Conservation (phyloP, 2,329 filamentous ascomycete species). For the Grosmannia clavigera region DNA sequence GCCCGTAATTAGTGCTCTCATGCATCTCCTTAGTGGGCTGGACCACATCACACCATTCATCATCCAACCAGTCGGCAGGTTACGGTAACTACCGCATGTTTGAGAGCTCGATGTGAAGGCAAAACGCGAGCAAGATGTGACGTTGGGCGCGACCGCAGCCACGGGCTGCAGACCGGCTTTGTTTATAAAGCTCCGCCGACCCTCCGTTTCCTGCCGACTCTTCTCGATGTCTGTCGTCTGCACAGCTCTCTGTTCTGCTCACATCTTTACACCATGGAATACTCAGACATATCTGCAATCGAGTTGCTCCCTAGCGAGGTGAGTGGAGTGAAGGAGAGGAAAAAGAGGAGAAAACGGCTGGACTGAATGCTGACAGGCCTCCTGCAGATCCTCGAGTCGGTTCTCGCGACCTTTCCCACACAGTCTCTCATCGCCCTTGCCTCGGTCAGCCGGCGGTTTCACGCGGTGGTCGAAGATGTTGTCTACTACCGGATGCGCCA, state of each 20-base stretch:
- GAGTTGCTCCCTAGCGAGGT: conserved; percentile 11
- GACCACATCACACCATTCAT: neutral
- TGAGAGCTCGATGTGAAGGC: neutral
- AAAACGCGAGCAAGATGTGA: neutral
- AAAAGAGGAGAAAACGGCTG: neutral
- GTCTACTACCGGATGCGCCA: conserved; percentile 21
- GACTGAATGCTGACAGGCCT: no score
- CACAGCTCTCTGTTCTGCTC: neutral
- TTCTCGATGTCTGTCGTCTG: neutral
- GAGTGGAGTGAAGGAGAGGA: neutral
- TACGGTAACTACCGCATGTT: neutral
- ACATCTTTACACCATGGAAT: neutral
- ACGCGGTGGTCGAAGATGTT: conserved; percentile 16
- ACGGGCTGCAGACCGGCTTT: neutral
- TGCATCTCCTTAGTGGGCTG: neutral
- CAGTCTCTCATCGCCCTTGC: conserved; percentile 16
- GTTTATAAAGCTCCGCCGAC: neutral
- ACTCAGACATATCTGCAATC: neutral
- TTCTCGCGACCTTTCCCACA: conserved; percentile 18
- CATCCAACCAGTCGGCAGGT: neutral
- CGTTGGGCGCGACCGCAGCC: neutral
- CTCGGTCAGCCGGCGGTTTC: conserved; percentile 19
- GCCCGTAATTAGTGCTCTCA: neutral
- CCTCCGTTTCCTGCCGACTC: neutral
- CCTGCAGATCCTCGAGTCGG: conserved; percentile 19